Conservation (phyloP, 2,329 filamentous ascomycete genomes). For the Colletotrichum sp. region DNA sequence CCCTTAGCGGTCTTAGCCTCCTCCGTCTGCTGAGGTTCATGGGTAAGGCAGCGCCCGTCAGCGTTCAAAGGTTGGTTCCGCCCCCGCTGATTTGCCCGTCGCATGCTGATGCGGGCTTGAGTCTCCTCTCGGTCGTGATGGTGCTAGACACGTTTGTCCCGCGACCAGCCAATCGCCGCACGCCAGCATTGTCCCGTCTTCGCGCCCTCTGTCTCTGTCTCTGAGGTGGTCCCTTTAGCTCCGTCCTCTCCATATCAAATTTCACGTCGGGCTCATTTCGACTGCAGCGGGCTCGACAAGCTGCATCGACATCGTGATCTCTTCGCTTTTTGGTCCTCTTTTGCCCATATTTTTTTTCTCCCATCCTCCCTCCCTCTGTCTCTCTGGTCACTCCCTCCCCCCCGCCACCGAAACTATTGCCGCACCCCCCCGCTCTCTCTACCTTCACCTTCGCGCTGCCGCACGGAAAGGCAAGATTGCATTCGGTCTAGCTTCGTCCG, state of each 20-base stretch:
- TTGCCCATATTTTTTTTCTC: background rate
- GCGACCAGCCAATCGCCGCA: conserved; percentile 6
- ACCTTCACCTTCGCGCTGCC: background rate
- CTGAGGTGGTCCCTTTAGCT: background rate
- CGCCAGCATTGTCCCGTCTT: conserved; percentile 1
- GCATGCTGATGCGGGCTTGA: background rate
- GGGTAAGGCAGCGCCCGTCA: background rate
- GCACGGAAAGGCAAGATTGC: background rate
- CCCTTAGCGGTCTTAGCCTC: background rate
- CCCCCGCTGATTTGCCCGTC: background rate
- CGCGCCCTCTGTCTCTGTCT: background rate
- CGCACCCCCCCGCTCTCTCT: background rate
- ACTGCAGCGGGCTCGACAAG: background rate
- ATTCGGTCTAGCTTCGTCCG: background rate
- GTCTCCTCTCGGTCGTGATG: background rate
- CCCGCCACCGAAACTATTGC: background rate
- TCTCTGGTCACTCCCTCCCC: background rate
- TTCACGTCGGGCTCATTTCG: conserved; percentile 7
- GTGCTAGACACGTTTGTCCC: background rate
- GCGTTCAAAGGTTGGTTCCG: background rate
- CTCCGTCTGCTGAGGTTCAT: background rate
- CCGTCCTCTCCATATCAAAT: conserved; percentile 14
- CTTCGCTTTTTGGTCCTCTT: background rate
- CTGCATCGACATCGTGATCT: conserved; percentile 6
- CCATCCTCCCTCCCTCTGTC: background rate